These are phyloP conservation scores for Vitis hybrid DNA, from an alignment of 177 flowering plant genomes.

Conservation along the genomic window DNA sequence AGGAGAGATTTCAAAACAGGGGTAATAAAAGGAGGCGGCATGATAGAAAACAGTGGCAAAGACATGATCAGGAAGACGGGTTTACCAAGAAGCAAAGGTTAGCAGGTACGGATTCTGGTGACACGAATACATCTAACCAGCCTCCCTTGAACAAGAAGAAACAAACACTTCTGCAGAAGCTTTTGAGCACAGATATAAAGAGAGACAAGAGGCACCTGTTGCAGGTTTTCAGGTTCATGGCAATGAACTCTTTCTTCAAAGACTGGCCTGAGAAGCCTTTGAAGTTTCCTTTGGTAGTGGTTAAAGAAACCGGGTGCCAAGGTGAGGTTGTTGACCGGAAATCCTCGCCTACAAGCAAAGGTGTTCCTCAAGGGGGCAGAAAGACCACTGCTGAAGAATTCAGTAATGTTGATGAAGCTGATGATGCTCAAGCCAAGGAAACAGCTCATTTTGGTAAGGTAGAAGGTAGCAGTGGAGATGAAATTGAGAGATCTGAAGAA, in stretches of 20 bases:
- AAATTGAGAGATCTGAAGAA: constrained; percentile 18
- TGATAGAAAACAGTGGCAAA: constrained; percentile 1
- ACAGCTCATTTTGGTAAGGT: neutral
- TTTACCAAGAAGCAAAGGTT: constrained; percentile 37
- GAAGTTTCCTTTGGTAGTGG: constrained; percentile 53
- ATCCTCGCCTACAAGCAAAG: neutral
- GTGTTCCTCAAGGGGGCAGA: neutral
- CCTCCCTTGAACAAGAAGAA: constrained; percentile 27
- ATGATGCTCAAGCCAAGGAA: constrained; percentile 12
- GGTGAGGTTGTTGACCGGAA: constrained; percentile 17
- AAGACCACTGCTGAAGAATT: constrained; percentile 6
- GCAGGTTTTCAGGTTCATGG: constrained; percentile 85
- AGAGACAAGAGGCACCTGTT: constrained; percentile 64
- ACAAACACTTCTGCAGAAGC: constrained; percentile 81
- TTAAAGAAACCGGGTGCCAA: constrained; percentile 35
- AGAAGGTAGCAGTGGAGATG: constrained; percentile 5
- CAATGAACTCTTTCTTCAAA: constrained; percentile 64
- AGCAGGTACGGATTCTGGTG: constrained; percentile 18
- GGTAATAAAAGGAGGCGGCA: constrained; percentile 35
- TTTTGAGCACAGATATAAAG: constrained; percentile 65
- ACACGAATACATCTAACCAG: neutral
- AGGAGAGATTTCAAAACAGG: constrained; percentile 50
- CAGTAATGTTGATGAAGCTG: constrained; percentile 6
- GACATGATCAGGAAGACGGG: constrained; percentile 26
- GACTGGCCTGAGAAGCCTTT: constrained; percentile 59